These are phyloP conservation scores for Leccinum broughii DNA, from an alignment of 768 basidiomycete genomes.

Conservation along the genomic window DNA sequence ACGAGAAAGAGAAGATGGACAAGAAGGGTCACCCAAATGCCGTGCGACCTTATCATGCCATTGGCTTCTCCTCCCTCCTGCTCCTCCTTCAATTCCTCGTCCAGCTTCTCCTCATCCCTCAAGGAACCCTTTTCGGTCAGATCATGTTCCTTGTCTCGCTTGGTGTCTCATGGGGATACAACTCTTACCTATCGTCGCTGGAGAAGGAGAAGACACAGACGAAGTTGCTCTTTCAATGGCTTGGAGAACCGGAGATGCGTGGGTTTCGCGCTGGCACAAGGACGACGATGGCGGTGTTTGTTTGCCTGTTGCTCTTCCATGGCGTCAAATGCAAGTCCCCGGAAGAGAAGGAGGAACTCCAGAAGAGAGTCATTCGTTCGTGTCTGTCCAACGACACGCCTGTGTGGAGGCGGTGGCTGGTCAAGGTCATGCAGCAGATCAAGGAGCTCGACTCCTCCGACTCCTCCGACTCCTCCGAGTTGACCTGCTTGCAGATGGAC, in stretches of 20 bases:
- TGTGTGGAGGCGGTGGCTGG: conserved; percentile 25
- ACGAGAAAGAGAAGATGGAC: not conserved
- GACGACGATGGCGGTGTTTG: conserved; percentile 27
- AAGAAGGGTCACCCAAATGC: not conserved
- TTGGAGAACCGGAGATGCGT: conserved; percentile 10
- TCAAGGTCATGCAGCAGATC: conserved; percentile 24
- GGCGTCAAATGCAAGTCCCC: not conserved
- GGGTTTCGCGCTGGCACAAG: conserved; percentile 21
- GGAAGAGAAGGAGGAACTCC: not conserved
- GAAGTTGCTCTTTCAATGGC: conserved; percentile 13
- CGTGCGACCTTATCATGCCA: conserved; percentile 9
- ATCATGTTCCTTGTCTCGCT: conserved; percentile 35
- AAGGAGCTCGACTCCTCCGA: too few relatives aligned
- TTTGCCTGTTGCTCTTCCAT: conserved; percentile 25
- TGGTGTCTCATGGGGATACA: conserved; percentile 36
- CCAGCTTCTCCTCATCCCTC: conserved; percentile 37
- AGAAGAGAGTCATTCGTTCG: conserved; percentile 11
- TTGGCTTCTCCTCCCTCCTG: conserved; percentile 30
- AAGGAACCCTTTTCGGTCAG: conserved; percentile 36
- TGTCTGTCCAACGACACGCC: conserved; percentile 25
- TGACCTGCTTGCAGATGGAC: conserved; percentile 2
- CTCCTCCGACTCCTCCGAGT: not conserved
- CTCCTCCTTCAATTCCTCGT: conserved; percentile 33
- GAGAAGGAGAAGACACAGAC: conserved; percentile 34
- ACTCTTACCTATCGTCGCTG: conserved; percentile 35